These are phyloP conservation scores for Paragyromitra xinjiangensis DNA, from an alignment of 495 filamentous ascomycete species.

Conservation along the genomic window DNA sequence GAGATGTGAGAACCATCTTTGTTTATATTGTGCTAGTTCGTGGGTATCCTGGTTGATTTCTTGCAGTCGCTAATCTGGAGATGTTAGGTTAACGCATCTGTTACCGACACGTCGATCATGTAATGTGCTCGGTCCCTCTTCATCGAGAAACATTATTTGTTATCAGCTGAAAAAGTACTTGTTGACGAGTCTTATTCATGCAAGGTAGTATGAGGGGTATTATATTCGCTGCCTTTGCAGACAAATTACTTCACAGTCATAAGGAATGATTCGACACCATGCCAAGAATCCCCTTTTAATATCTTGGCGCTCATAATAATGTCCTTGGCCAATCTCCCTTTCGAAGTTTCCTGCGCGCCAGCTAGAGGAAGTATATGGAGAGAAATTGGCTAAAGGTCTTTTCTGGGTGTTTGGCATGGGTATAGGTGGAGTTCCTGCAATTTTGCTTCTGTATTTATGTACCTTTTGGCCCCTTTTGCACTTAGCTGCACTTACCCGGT, in stretches of 20 bases:
- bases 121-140: neutral
- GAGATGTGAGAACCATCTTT: neutral
- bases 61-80: neutral
- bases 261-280: slow-evolving; percentile 23
- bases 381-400: neutral
- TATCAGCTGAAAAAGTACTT: neutral
- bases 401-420: neutral
- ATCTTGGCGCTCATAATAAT: neutral
- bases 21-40: neutral
- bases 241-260: slow-evolving; percentile 1
- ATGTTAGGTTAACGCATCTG: neutral
- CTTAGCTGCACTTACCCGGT: slow-evolving; percentile 28
- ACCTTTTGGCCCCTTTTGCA: slow-evolving; percentile 8
- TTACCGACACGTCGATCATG: neutral
- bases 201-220: too few species aligned
- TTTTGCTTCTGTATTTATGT: slow-evolving; percentile 7
- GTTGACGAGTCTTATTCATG: neutral
- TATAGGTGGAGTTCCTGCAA: slow-evolving; percentile 13
- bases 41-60: neutral
- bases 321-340: neutral
- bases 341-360: neutral
- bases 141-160: neutral
- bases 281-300: neutral
- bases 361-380: neutral
- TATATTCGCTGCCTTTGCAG: too few species aligned